These are phyloP conservation scores for Ophiostoma tasmaniense DNA, from an alignment of 2,329 filamentous ascomycete species.

Conservation along the genomic window DNA sequence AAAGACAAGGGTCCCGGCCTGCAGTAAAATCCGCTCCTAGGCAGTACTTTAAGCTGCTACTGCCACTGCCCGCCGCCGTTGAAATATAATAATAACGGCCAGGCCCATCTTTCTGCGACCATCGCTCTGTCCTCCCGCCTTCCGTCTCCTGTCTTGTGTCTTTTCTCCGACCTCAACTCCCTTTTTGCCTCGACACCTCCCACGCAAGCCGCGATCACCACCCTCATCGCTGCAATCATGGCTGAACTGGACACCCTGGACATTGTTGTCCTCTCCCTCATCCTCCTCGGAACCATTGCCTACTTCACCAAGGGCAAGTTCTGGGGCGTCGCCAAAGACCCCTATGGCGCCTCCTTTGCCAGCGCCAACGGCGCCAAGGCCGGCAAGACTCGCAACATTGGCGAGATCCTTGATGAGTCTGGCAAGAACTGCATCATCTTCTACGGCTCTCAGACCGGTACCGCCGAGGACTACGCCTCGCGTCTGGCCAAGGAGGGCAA, in stretches of 20 bases:
- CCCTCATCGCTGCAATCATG: slow-evolving; percentile 49
- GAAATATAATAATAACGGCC: background rate
- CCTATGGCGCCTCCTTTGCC: slow-evolving; percentile 69
- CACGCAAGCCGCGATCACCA: background rate
- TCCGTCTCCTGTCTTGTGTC: slow-evolving; percentile 6
- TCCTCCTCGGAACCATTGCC: slow-evolving; percentile 79
- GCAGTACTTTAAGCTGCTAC: background rate
- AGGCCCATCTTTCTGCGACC: slow-evolving; percentile 2
- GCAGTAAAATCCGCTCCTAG: background rate
- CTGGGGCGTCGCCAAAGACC: slow-evolving; percentile 83
- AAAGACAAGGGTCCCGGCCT: slow-evolving; percentile 1
- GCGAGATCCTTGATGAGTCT: slow-evolving; percentile 92
- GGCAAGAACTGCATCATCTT: slow-evolving; percentile 98
- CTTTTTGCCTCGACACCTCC: background rate
- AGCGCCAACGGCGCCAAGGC: slow-evolving; percentile 63
- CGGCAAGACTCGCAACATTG: slow-evolving; percentile 80
- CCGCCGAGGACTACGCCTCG: slow-evolving; percentile 95
- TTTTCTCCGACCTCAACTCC: background rate
- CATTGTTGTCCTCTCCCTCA: slow-evolving; percentile 76
- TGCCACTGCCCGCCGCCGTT: background rate
- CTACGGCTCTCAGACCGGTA: slow-evolving; percentile 97
- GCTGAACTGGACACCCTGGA: slow-evolving; percentile 94
- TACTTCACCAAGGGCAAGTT: slow-evolving; percentile 97
- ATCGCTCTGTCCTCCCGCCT: background rate
- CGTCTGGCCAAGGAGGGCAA: slow-evolving; percentile 94